Evolutionary conservation across 2,329 filamentous ascomycete species (phyloP), one percentile per base, ranked within the genome.

Genomic region (Alternaria metachromatica): DNA sequence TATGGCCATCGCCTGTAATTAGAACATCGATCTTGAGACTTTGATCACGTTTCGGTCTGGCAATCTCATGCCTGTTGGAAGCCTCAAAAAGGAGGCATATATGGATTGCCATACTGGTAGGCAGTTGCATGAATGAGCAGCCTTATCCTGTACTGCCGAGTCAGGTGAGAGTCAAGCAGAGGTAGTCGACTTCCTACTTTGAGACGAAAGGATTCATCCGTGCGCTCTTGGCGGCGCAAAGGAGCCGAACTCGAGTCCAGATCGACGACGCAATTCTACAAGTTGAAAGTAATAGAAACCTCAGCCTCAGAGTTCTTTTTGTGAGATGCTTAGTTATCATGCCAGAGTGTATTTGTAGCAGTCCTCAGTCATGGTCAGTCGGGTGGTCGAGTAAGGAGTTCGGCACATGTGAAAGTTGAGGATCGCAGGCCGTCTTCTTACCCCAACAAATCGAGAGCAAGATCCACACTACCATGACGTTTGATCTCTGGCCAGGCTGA

Each of bases 1-100:
- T 65, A 69, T 69, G 70, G 69, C 67, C 63, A 69, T 69, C 71
- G 70, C 66, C 60, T 67, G 55, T 58, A 54, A 64, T 56, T 63
- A 58, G 60, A 44, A 44, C 59, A 25, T 51, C 37, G 28, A 51
- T 54, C 51, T 28, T 21, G 33, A 55, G 21, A 55, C 28, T 50
- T 18, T 25, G 49, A 43, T 43, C 28, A 23, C 53, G 50, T 58
- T 30, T 54, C 26, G 12, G 37, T 49, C 56, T 30, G 25, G 23
- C 23, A 25, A 11, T 23, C 30, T n/a, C 11, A 18, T 53, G 30
- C 23, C 23, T 54, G 18, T 41, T 10, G 20, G 12, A 20, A 43
- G 21, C 41, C 23, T 20, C 23, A 30, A 54, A 54, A 65, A 63
- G 57, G 58, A 54, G 53, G 23, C 13, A 33, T 45, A 26, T 30